A percentile compares a stretch with the other conserved stretches of the same genome.
Evolutionary conservation across 768 basidiomycete species (phyloP).

Genomic region (Mycena sanguinolenta): DNA sequence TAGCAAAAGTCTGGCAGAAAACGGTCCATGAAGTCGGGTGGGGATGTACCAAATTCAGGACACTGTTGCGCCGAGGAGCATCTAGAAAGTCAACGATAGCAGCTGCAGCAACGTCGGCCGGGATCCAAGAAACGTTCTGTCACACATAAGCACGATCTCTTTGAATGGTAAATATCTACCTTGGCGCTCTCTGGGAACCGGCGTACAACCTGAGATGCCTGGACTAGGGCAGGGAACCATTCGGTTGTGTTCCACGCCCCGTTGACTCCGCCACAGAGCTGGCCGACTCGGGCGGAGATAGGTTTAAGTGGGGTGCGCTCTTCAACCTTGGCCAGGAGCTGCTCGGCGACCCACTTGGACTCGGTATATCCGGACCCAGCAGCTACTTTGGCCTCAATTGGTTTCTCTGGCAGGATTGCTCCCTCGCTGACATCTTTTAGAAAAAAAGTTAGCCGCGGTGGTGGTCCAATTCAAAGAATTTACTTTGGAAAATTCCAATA

Average conservation of each 20-base stretch:
- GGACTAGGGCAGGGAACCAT: slow-evolving; percentile 53
- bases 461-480: not conserved
- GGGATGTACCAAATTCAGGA: slow-evolving; percentile 32
- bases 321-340: not conserved
- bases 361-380: slow-evolving; percentile 48
- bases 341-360: slow-evolving; percentile 45
- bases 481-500: slow-evolving; percentile 41
- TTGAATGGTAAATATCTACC: slow-evolving; percentile 28
- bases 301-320: slow-evolving; percentile 35
- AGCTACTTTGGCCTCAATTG: slow-evolving; percentile 37
- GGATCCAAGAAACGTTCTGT: slow-evolving; percentile 39
- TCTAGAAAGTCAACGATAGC: slow-evolving; percentile 27
- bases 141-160: not conserved
- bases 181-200: slow-evolving; percentile 39
- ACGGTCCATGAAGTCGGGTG: slow-evolving; percentile 23
- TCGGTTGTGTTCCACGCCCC: slow-evolving; percentile 56
- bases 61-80: not conserved
- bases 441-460: slow-evolving; percentile 31
- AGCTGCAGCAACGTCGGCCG: slow-evolving; percentile 35
- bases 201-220: slow-evolving; percentile 34
- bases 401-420: slow-evolving; percentile 34
- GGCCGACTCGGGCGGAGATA: slow-evolving; percentile 53
- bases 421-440: not conserved
- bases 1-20: slow-evolving; percentile 22
- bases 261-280: slow-evolving; percentile 50